Conservation (phyloP, 2,329 filamentous ascomycete species). For the Calycina herbarum region DNA sequence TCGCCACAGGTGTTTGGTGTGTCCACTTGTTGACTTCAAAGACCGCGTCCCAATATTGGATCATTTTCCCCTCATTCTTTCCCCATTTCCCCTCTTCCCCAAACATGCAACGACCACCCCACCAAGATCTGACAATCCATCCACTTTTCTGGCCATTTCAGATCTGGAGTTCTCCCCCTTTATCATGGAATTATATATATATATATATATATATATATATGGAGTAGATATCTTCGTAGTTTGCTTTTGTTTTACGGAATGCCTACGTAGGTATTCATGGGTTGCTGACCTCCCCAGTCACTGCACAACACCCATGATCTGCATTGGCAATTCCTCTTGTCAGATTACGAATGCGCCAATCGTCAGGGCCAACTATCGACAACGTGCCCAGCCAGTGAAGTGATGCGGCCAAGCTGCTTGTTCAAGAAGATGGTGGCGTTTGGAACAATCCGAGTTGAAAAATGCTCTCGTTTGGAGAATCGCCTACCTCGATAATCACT, state of each 20-base stretch:
- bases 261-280: not conserved
- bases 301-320: not conserved
- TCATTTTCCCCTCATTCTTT: not conserved
- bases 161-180: not conserved
- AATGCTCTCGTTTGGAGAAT: not conserved
- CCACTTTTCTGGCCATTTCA: not conserved
- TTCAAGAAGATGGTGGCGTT: not conserved
- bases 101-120: not conserved
- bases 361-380: not conserved
- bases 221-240: too few species aligned
- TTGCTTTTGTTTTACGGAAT: not conserved
- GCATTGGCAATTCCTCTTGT: not conserved
- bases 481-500: not conserved
- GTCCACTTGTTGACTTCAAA: not conserved
- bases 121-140: not conserved
- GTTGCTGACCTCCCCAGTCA: not conserved
- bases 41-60: not conserved
- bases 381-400: not conserved
- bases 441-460: not conserved
- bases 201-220: too few species aligned
- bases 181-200: not conserved
- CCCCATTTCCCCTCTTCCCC: not conserved
- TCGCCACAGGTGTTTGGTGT: not conserved
- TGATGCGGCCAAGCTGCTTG: not conserved
- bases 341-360: too few species aligned